Base-by-base conservation (phyloP, 768 basidiomycete species). In the Pisolithus marmoratus region DNA sequence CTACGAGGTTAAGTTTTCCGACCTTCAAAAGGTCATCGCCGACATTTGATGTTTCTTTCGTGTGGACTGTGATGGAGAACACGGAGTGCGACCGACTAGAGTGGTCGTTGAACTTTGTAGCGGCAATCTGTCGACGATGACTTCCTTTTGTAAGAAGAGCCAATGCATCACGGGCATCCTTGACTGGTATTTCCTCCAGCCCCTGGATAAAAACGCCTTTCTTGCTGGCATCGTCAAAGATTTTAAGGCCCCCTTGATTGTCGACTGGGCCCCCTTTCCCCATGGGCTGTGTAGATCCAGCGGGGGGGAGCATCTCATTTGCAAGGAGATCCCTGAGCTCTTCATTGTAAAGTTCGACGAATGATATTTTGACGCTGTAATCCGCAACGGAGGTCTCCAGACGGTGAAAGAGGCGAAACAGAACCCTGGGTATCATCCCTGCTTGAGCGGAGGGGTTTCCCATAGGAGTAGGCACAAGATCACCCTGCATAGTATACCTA, bases 51-150 rank as follows among this genome's bases (percentile, higher is more conserved):
- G 81, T 79, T 64, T 96, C 94, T 61, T 94, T 97, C 56, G 84
- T 82, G 62, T 96, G 92, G 0, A 99, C 87, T 0, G 91, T 93
- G 60, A 99, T 83, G n/a, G 92, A 90, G 68, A 99, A 97, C 15
- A 99, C 87, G 1, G 94, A 96, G 65, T 99, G 96, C 0, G 96
- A 98, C 14, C 96, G 93, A 70, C 94, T 90, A 5, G 92, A 95
- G 59, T 93, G 90, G 63, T 97, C 93, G 65, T 99, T 99, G 78
- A 98, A 95, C 66, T 94, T 94, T 20, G 96, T 98, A 8, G 91
- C 84, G 0, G 94, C 96, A 42, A 91, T 90, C 70, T 98, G 94
- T 49, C 96, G 76, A 36, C 94, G 81, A 54, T 91, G 80, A 53
- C 89, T 93, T 43, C 96, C 96, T 66, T 92, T 94, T 19, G 83